These are phyloP conservation scores for Trichophyton benhamiae DNA, from an alignment of 2,329 filamentous ascomycete genomes.

Conservation along the genomic window DNA sequence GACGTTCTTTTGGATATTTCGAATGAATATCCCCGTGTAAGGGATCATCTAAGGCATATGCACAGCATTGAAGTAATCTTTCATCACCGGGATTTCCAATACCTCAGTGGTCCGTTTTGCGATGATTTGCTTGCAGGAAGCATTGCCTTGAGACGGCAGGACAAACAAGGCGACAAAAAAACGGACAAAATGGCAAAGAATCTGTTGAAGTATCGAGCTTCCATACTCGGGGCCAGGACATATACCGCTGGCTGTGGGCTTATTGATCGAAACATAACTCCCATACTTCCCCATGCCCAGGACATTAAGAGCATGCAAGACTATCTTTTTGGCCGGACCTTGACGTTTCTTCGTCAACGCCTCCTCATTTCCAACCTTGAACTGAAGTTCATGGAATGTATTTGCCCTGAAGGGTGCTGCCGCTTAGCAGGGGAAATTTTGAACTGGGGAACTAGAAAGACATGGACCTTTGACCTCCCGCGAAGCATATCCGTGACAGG, in stretches of 20 bases:
- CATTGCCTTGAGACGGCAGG: background rate
- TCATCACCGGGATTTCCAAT: conserved; percentile 15
- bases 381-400: conserved; percentile 14
- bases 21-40: conserved; percentile 9
- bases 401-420: conserved; percentile 15
- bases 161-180: background rate
- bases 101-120: conserved; percentile 11
- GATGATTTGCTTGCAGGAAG: background rate
- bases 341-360: conserved; percentile 17
- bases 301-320: conserved; percentile 14
- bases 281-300: conserved; percentile 8
- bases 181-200: background rate
- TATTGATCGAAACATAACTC: background rate
- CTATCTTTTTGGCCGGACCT: conserved; percentile 16
- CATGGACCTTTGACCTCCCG: conserved; percentile 15
- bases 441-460: conserved; percentile 12
- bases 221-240: background rate
- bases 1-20: conserved; percentile 12
- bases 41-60: conserved; percentile 11
- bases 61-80: conserved; percentile 16
- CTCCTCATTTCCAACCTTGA: conserved; percentile 13
- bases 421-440: conserved; percentile 14
- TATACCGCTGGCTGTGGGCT: background rate
- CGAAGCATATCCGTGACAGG: conserved; percentile 13
- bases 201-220: background rate